These are phyloP conservation scores for Tulasnella sp. DNA, from an alignment of 768 basidiomycete species.

Conservation along the genomic window DNA sequence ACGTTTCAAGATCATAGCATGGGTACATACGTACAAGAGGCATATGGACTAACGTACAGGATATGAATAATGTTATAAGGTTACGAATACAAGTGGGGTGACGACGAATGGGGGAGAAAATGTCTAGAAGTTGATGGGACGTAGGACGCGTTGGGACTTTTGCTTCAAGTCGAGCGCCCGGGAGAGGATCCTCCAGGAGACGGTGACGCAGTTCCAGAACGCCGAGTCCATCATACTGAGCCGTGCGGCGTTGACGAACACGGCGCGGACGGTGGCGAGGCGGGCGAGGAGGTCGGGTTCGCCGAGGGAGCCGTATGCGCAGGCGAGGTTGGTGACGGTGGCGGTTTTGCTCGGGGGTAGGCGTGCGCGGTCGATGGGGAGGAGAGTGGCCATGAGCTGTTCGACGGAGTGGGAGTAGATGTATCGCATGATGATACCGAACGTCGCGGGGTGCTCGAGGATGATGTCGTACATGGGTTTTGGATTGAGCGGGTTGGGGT, in stretches of 20 bases:
- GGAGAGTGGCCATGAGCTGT: not conserved
- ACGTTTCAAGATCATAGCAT: not conserved
- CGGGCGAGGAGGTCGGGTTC: not conserved
- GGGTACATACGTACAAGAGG: not conserved
- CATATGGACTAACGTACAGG: not conserved
- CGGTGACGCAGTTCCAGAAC: constrained; percentile 4
- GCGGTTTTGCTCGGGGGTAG: not conserved
- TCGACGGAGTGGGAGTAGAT: constrained; percentile 1
- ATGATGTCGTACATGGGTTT: constrained; percentile 1
- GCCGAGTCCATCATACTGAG: not conserved
- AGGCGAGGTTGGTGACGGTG: not conserved
- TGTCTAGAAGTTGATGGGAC: too few relatives aligned
- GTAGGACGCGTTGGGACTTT: too few relatives aligned
- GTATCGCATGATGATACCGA: constrained; percentile 6
- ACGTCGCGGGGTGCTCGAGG: not conserved
- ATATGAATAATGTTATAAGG: not conserved
- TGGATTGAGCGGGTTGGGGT: not conserved
- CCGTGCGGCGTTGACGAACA: constrained; percentile 2
- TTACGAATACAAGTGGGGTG: too few relatives aligned
- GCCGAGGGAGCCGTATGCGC: not conserved
- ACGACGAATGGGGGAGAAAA: too few relatives aligned
- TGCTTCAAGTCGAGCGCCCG: constrained; percentile 1
- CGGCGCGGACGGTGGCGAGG: not conserved
- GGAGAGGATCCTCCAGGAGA: constrained; percentile 8
- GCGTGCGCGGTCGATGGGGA: not conserved